Evolutionary conservation across 2,329 filamentous ascomycete genomes (phyloP).

Genomic region (Botryotinia globosa): DNA sequence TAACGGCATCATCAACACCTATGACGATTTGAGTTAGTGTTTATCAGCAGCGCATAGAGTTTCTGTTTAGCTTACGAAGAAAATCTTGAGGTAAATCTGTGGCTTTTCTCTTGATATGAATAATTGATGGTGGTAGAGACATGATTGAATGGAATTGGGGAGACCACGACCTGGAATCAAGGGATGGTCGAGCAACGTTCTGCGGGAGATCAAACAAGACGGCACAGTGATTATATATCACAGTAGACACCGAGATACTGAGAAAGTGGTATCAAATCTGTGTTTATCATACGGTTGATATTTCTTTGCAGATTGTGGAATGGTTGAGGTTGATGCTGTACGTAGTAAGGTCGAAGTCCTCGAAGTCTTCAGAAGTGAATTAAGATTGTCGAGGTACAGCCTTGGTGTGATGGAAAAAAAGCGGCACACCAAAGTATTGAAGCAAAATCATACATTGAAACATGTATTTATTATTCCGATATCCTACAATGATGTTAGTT

Average conservation of each 20-base stretch:
- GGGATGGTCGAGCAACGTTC: background rate
- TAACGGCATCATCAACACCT: slow-evolving; percentile 36
- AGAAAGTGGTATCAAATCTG: background rate
- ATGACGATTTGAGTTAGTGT: background rate
- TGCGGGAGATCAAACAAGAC: background rate
- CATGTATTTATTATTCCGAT: background rate
- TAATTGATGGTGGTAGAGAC: slow-evolving; percentile 35
- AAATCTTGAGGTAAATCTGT: slow-evolving; percentile 39
- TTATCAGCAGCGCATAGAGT: too few species aligned
- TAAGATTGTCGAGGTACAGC: background rate
- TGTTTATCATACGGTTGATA: background rate
- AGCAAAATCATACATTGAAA: background rate
- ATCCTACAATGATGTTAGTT: background rate
- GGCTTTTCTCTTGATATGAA: slow-evolving; percentile 39
- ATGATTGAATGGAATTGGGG: slow-evolving; percentile 23
- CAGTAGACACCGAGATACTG: background rate
- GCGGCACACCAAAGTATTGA: background rate
- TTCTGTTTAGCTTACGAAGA: slow-evolving; percentile 33
- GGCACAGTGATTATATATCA: background rate
- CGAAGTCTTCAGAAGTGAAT: background rate
- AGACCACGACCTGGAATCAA: background rate
- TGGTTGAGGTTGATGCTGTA: background rate
- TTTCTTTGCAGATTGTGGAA: background rate
- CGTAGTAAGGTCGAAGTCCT: background rate
- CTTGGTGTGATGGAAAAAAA: background rate